phyloP scores from a whole-genome alignment of 192 early-diverging fungal species.

The Mortierella alpina region DNA sequence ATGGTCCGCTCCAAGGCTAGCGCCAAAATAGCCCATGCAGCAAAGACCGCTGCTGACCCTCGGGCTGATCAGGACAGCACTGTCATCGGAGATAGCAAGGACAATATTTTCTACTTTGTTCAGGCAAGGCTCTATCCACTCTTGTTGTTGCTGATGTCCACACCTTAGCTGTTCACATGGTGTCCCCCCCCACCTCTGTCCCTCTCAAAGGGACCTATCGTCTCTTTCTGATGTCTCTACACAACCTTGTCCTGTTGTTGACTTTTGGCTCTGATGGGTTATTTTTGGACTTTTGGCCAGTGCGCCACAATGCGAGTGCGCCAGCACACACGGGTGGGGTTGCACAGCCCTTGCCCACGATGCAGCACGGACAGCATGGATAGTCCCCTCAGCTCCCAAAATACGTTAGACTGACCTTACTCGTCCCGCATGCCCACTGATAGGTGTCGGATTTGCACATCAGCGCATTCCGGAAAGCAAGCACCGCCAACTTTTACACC shows the following conservation, averaged over 20 bases:
- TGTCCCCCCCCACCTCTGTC: too few species aligned
- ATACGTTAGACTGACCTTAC: not conserved
- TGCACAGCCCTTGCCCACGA: too few species aligned
- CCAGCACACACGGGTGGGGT: not conserved
- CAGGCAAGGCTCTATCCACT: constrained; percentile 58
- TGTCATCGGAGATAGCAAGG: constrained; percentile 63
- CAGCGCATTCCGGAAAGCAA: constrained; percentile 70
- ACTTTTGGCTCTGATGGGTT: too few species aligned
- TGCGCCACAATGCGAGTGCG: too few species aligned
- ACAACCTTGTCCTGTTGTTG: too few species aligned
- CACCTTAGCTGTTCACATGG: too few species aligned
- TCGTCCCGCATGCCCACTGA: not conserved
- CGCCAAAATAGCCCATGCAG: not conserved
- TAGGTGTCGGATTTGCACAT: constrained; percentile 91
- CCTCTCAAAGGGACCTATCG: too few species aligned
- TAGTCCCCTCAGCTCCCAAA: too few species aligned
- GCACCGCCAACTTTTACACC: constrained; percentile 82
- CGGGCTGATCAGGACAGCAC: constrained; percentile 22
- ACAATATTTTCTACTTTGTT: constrained; percentile 76
- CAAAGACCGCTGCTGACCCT: not conserved
- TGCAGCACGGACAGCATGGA: not conserved
- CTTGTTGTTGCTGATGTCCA: not conserved
- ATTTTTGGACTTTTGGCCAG: too few species aligned
- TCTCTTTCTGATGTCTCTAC: too few species aligned
- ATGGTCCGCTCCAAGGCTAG: constrained; percentile 34